Evolutionary conservation across 345 rosid genomes (phyloP).

Genomic region (Lepidium didymum): DNA sequence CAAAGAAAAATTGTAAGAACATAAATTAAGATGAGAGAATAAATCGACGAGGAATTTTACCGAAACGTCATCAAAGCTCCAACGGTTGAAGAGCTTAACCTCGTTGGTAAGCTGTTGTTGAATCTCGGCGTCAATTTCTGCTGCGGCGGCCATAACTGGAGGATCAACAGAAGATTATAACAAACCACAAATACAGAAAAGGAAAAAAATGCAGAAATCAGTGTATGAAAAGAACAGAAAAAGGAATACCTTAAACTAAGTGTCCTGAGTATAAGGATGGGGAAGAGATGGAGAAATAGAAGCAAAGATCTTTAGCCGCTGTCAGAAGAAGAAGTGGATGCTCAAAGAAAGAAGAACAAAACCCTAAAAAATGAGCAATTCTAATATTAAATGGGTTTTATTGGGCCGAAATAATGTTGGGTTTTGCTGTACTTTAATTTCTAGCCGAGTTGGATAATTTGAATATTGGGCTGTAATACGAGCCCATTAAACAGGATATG

Average conservation of each 20-base stretch:
- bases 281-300: no score
- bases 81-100: conserved; percentile 76
- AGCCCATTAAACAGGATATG: no score
- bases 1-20: neutral
- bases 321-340: neutral
- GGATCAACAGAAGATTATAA: neutral
- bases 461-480: no score
- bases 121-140: conserved; percentile 27
- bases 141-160: conserved; percentile 27
- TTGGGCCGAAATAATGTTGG: neutral
- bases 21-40: neutral
- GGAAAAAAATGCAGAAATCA: neutral
- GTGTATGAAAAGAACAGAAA: neutral
- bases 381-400: neutral
- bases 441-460: no score
- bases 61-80: conserved; percentile 74
- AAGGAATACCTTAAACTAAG: neutral
- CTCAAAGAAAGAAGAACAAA: neutral
- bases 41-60: conserved; percentile 20
- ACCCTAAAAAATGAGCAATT: neutral
- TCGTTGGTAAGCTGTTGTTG: conserved; percentile 22
- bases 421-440: neutral
- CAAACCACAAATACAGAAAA: neutral
- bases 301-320: conserved; percentile 5
- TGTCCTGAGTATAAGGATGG: neutral